Conservation (phyloP, 306 rosid genomes). For the Malus sylvestris region DNA sequence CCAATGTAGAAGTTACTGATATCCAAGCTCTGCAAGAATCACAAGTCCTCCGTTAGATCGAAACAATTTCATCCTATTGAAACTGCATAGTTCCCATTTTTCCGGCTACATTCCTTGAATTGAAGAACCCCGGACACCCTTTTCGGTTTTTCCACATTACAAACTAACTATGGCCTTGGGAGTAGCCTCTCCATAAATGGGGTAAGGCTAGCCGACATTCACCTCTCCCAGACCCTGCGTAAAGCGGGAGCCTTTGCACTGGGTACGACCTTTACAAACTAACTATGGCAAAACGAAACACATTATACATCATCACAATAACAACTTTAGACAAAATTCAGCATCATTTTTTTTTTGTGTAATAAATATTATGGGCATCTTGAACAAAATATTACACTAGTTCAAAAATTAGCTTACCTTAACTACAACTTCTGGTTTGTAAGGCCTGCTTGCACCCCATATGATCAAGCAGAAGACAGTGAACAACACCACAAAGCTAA, state of each 20-base stretch:
- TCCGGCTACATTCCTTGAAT: not conserved
- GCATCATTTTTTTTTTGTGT: not conserved
- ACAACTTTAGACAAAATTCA: not conserved
- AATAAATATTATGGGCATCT: not conserved
- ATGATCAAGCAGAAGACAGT: conserved; percentile 78
- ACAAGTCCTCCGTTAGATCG: not conserved
- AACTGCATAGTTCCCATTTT: not conserved
- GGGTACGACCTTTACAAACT: too few species aligned
- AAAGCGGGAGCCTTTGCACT: too few species aligned
- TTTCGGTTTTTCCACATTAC: not conserved
- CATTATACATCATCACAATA: not conserved
- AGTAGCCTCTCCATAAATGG: too few species aligned
- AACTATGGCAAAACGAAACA: not conserved
- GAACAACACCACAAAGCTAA: conserved; percentile 57
- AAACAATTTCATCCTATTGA: not conserved
- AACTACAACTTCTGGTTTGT: conserved; percentile 51
- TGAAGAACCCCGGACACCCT: not conserved
- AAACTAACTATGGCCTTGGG: too few species aligned
- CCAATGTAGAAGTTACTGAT: conserved; percentile 66
- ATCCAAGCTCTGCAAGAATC: conserved; percentile 59
- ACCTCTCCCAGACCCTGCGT: too few species aligned
- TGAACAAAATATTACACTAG: not conserved
- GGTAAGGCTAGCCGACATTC: too few species aligned
- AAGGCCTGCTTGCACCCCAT: conserved; percentile 93
- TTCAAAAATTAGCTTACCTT: conserved; percentile 36